A percentile compares a stretch with the other conserved stretches of the same genome.
Evolutionary conservation across 177 flowering plant species (phyloP).

Genomic region (Vitis hybrid): DNA sequence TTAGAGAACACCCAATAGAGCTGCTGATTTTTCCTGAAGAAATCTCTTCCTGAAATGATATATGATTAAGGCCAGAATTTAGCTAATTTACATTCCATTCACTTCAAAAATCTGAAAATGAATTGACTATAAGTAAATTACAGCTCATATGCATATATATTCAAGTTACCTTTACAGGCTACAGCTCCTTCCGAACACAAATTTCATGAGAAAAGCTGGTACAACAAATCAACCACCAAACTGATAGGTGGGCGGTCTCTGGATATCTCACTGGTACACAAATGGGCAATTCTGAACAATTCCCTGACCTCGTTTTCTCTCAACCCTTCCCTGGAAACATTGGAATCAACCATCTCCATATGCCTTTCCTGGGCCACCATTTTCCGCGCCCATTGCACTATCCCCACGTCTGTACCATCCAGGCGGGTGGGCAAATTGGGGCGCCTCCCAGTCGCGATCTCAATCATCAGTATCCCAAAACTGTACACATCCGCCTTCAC

Average conservation of each 20-base stretch:
- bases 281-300: conserved; percentile 53
- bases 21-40: too few species aligned
- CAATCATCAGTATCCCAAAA: conserved; percentile 80
- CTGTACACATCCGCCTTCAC: conserved; percentile 77
- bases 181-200: background rate
- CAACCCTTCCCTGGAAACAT: conserved; percentile 25
- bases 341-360: conserved; percentile 55
- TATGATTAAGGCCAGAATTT: too few species aligned
- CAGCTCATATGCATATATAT: too few species aligned
- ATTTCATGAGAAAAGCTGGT: conserved; percentile 12
- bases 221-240: conserved; percentile 45
- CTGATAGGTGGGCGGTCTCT: conserved; percentile 63
- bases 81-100: too few species aligned
- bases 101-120: too few species aligned
- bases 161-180: too few species aligned
- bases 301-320: conserved; percentile 42
- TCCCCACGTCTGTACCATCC: conserved; percentile 38
- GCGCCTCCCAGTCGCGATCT: conserved; percentile 61
- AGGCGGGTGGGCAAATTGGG: conserved; percentile 59
- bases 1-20: too few species aligned
- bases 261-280: conserved; percentile 42
- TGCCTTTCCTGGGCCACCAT: conserved; percentile 32
- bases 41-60: too few species aligned
- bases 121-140: too few species aligned
- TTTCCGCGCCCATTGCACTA: conserved; percentile 58